Evolutionary conservation across 768 basidiomycete genomes (phyloP).

Genomic region (Pleurotus djamor): DNA sequence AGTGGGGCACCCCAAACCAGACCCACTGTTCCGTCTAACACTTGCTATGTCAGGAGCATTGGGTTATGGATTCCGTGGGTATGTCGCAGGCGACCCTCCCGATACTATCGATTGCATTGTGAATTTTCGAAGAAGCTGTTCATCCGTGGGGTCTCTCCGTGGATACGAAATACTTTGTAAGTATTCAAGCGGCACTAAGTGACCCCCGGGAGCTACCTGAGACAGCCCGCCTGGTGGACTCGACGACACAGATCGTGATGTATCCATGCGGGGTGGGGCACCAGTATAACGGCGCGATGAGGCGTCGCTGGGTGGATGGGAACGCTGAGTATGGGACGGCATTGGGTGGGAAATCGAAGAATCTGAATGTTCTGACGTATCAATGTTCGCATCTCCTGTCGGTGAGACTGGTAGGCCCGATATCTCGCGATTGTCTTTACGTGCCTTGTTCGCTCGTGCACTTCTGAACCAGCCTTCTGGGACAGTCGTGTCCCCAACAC

Average conservation of each 20-base stretch:
- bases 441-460: conserved; percentile 66
- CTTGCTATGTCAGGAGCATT: not conserved
- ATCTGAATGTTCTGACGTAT: conserved; percentile 20
- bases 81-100: not conserved
- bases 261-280: not conserved
- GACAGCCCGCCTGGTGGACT: conserved; percentile 28
- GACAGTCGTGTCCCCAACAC: conserved; percentile 61
- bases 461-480: conserved; percentile 81
- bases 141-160: conserved; percentile 61
- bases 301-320: conserved; percentile 6
- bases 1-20: not conserved
- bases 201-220: conserved; percentile 20
- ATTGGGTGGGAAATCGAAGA: conserved; percentile 5
- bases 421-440: conserved; percentile 44
- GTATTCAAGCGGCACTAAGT: conserved; percentile 63
- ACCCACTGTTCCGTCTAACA: not conserved
- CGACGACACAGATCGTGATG: conserved; percentile 34
- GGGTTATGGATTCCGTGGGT: conserved; percentile 3
- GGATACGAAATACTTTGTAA: conserved; percentile 54
- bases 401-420: conserved; percentile 28
- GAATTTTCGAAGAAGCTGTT: conserved; percentile 61
- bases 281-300: not conserved
- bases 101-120: conserved; percentile 22
- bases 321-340: conserved; percentile 1
- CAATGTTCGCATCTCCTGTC: conserved; percentile 21